Conservation (phyloP, 495 filamentous ascomycete genomes). For the Aspergillus panamensis region DNA sequence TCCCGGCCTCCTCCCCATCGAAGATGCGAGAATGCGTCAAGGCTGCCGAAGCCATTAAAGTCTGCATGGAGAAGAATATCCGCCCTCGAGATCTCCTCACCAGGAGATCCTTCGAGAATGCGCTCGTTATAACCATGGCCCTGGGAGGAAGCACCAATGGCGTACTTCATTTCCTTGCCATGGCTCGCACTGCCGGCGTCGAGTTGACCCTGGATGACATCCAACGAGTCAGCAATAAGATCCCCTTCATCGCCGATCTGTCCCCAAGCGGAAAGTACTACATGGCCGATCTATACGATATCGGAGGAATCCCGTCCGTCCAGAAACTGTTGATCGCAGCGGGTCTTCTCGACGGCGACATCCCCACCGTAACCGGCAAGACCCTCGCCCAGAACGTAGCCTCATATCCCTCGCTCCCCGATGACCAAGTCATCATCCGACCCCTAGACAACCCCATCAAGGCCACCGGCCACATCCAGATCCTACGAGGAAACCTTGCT, state of each 20-base stretch:
- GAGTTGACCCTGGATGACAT: conserved; percentile 83
- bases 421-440: conserved; percentile 82
- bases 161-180: conserved; percentile 91
- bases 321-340: conserved; percentile 87
- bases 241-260: conserved; percentile 91
- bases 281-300: conserved; percentile 93
- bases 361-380: conserved; percentile 88
- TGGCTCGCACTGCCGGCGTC: conserved; percentile 86
- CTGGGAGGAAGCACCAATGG: conserved; percentile 90
- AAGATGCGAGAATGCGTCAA: conserved; percentile 91
- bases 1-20: conserved; percentile 78
- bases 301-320: conserved; percentile 87
- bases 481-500: conserved; percentile 85
- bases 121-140: conserved; percentile 88
- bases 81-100: conserved; percentile 80
- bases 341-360: conserved; percentile 74
- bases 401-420: conserved; percentile 73
- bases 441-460: conserved; percentile 84
- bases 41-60: conserved; percentile 78
- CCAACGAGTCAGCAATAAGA: conserved; percentile 81
- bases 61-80: conserved; percentile 85
- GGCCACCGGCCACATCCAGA: conserved; percentile 79
- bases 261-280: conserved; percentile 83
- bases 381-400: conserved; percentile 86
- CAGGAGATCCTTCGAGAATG: conserved; percentile 85